Conservation (phyloP, 169 alveolate genomes). For the Cytauxzoon felis region DNA sequence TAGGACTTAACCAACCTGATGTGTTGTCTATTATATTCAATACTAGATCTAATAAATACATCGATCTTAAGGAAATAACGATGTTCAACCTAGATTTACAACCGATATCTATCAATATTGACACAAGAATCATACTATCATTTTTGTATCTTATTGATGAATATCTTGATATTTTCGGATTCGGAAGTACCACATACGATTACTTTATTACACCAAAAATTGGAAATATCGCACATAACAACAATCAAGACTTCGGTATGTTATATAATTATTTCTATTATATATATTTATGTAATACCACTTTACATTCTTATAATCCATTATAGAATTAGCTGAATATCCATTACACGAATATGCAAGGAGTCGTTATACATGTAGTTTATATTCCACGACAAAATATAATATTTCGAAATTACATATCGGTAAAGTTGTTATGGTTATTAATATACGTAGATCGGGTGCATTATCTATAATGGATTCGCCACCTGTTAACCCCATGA, state of each 20-base stretch:
- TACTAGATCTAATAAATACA: conserved; percentile 37
- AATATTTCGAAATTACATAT: conserved; percentile 52
- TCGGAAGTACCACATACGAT: conserved; percentile 31
- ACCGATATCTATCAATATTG: conserved; percentile 48
- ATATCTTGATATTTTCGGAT: conserved; percentile 40
- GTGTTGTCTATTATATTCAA: conserved; percentile 29
- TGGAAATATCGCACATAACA: conserved; percentile 52
- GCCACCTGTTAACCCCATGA: conserved; percentile 40
- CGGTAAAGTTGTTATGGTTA: conserved; percentile 35
- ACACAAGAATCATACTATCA: conserved; percentile 45
- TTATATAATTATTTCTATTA: too few species aligned
- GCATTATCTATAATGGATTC: conserved; percentile 13
- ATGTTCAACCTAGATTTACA: conserved; percentile 36
- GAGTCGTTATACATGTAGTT: conserved; percentile 28
- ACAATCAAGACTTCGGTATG: conserved; percentile 15
- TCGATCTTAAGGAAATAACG: conserved; percentile 40
- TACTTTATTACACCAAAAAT: conserved; percentile 47
- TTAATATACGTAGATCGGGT: conserved; percentile 44
- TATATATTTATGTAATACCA: too few species aligned
- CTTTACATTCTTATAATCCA: too few species aligned
- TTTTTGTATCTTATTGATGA: conserved; percentile 47
- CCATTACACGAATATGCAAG: conserved; percentile 43
- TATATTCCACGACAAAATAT: conserved; percentile 29
- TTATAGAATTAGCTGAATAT: conserved; percentile 37
- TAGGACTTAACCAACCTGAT: too few species aligned